phyloP scores from a whole-genome alignment of 1,284 basidiomycete genomes.

The Pholiota adiposa region DNA sequence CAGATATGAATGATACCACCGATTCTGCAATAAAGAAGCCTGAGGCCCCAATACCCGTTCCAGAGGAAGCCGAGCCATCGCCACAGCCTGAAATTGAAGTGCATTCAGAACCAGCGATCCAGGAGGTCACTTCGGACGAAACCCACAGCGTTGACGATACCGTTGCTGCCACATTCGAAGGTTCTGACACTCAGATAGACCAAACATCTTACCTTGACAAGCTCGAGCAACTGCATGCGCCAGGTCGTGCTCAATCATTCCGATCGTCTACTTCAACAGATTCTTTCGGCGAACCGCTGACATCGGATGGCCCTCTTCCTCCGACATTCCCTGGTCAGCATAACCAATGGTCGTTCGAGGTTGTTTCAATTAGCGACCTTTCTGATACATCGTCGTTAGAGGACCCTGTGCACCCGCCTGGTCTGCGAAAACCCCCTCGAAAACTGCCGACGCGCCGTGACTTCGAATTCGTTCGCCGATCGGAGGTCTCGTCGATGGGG shows the following conservation, averaged over 20 bases:
- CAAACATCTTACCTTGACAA: conserved; percentile 11
- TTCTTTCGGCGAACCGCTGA: conserved; percentile 58
- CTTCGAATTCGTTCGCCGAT: conserved; percentile 74
- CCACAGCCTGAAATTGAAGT: neutral
- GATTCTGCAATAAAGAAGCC: neutral
- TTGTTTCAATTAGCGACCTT: conserved; percentile 75
- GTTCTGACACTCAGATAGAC: neutral
- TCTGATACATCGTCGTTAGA: conserved; percentile 71
- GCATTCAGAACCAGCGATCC: neutral
- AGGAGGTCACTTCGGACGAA: neutral
- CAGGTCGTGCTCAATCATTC: conserved; percentile 38
- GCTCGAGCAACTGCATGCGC: conserved; percentile 11
- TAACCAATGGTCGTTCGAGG: conserved; percentile 62
- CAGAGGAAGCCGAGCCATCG: neutral
- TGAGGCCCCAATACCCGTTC: neutral
- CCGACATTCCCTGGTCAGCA: conserved; percentile 37
- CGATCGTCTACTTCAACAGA: conserved; percentile 53
- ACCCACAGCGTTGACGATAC: neutral
- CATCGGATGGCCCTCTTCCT: conserved; percentile 34
- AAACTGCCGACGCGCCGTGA: conserved; percentile 73
- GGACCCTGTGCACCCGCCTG: conserved; percentile 46
- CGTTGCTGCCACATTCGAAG: neutral
- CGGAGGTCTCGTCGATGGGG: conserved; percentile 80
- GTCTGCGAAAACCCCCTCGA: conserved; percentile 56
- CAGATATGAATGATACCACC: neutral